phyloP scores from a whole-genome alignment of 495 filamentous ascomycete species.

The Barbatosphaeria neglecta region DNA sequence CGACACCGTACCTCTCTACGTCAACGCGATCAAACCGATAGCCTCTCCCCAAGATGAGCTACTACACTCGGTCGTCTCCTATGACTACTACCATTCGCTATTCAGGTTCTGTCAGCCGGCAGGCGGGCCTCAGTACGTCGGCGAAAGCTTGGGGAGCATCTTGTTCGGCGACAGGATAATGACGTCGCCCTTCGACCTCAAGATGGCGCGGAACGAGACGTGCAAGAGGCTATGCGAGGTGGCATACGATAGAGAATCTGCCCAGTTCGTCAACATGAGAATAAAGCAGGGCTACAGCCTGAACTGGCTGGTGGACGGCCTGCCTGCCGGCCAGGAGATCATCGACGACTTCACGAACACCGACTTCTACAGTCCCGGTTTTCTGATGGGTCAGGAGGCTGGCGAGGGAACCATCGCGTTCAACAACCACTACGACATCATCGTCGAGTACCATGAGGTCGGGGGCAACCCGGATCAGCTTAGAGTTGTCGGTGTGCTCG shows the following conservation, averaged over 20 bases:
- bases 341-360: constrained; percentile 59
- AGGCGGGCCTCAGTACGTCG: constrained; percentile 58
- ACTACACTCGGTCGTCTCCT: constrained; percentile 81
- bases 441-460: constrained; percentile 84
- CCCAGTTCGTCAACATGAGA: constrained; percentile 68
- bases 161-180: constrained; percentile 92
- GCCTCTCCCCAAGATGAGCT: constrained; percentile 62
- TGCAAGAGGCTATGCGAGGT: constrained; percentile 69
- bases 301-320: constrained; percentile 91
- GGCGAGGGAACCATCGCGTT: constrained; percentile 43
- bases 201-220: constrained; percentile 71
- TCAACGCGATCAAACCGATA: constrained; percentile 83
- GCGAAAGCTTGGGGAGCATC: constrained; percentile 90
- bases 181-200: constrained; percentile 78
- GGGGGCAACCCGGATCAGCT: constrained; percentile 46
- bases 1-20: constrained; percentile 73
- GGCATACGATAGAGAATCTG: constrained; percentile 53
- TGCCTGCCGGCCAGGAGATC: constrained; percentile 75
- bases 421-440: constrained; percentile 90
- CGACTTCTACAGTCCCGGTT: constrained; percentile 78
- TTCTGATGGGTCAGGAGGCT: constrained; percentile 61
- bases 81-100: constrained; percentile 82
- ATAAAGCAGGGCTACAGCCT: constrained; percentile 77
- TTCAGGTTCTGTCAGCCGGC: constrained; percentile 82
- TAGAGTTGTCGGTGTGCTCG: constrained; percentile 82